These are phyloP conservation scores for Fusarium sp. DNA, from an alignment of 2,329 filamentous ascomycete species.

Conservation along the genomic window DNA sequence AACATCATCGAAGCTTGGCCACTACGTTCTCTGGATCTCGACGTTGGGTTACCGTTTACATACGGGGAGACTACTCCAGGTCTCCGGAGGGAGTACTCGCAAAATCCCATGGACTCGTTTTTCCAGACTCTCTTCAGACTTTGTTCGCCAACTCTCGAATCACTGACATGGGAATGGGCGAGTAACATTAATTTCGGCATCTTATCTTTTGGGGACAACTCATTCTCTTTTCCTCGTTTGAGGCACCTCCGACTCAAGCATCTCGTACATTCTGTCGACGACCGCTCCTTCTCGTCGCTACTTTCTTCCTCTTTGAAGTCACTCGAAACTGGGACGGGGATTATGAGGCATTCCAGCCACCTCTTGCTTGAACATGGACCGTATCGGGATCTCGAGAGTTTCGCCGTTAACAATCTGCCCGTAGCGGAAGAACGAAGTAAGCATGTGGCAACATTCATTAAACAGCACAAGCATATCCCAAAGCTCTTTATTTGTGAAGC, in stretches of 20 bases:
- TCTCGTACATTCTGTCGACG: background rate
- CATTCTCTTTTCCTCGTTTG: conserved; percentile 13
- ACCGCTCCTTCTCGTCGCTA: background rate
- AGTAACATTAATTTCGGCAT: background rate
- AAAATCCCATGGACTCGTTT: background rate
- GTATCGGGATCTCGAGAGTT: conserved; percentile 22
- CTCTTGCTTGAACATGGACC: background rate
- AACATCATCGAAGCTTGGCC: background rate
- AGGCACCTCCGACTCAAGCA: background rate
- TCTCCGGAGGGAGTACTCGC: background rate
- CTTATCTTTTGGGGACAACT: conserved; percentile 1
- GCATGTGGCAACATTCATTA: conserved; percentile 15
- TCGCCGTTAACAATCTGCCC: conserved; percentile 1
- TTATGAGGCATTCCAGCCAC: background rate
- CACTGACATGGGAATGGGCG: conserved; percentile 16
- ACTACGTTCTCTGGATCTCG: conserved; percentile 8
- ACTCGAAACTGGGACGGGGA: background rate
- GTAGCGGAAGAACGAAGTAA: background rate
- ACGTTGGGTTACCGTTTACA: background rate
- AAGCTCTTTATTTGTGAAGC: conserved; percentile 19
- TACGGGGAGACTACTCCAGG: no score
- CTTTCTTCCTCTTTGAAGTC: conserved; percentile 10
- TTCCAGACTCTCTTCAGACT: conserved; percentile 12
- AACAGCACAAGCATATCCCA: background rate
- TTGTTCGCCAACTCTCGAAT: conserved; percentile 24